Percentiles rank a stretch among this genome's conserved stretches.
These are phyloP conservation scores for Actinomortierella ambigua DNA, from an alignment of 371 early-diverging fungal genomes.

Conservation along the genomic window DNA sequence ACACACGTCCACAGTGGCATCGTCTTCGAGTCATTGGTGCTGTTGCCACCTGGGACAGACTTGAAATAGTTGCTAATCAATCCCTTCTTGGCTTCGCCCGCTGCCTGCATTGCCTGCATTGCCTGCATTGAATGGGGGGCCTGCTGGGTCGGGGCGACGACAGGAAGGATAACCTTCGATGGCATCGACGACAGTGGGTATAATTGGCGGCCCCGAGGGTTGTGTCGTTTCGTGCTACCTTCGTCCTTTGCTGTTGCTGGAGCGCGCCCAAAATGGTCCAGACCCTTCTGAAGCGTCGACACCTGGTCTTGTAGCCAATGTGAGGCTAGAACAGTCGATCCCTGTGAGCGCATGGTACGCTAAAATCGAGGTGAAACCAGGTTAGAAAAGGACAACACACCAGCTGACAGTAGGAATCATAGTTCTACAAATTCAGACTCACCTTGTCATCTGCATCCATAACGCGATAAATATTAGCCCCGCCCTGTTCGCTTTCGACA, in stretches of 20 bases:
- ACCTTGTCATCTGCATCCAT: constrained; percentile 45
- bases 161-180: too few relatives aligned
- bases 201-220: too few relatives aligned
- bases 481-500: constrained; percentile 8
- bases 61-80: too few relatives aligned
- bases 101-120: constrained; percentile 7
- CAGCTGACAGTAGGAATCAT: too few relatives aligned
- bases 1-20: constrained; percentile 27
- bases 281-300: constrained; percentile 30
- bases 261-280: not conserved
- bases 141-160: not conserved
- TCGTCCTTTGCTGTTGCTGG: too few relatives aligned
- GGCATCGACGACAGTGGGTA: too few relatives aligned
- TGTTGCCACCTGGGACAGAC: too few relatives aligned
- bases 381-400: too few relatives aligned
- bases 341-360: constrained; percentile 30
- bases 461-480: constrained; percentile 14
- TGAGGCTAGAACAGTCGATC: constrained; percentile 34
- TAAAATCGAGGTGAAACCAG: too few relatives aligned
- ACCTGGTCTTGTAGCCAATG: constrained; percentile 47
- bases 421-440: too few relatives aligned
- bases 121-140: constrained; percentile 1
- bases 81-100: not conserved
- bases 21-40: not conserved
- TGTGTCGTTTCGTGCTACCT: too few relatives aligned